Evolutionary conservation across 2,329 filamentous ascomycete species (phyloP), one percentile per base, ranked within the genome.

Genomic region (Monosporascus sp.): DNA sequence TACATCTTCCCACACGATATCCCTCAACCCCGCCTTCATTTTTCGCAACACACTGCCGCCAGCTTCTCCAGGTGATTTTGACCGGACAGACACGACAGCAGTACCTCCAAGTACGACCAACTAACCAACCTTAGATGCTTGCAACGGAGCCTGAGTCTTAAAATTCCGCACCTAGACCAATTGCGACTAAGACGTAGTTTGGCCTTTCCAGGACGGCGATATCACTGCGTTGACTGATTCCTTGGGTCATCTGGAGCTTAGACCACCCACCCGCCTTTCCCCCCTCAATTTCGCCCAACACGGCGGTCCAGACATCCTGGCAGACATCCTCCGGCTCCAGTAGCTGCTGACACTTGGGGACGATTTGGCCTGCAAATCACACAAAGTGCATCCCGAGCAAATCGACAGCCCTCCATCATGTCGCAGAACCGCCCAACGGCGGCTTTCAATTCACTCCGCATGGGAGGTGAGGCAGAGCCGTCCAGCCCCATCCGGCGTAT

Each of bases 371-470:
- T 51, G 49, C 61, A 45, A 57, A 51, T 52, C 55, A 53, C 51
- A 15, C 51, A n/a, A n/a, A 57, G 59, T 65, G 61, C 59, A 56
- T 61, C 52, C 54, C n/a, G 24, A 46, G 24, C 58, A 60, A 49
- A 54, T 51, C 58, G 60, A 62, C 59, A 52, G 55, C 54, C 57
- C 56, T 54, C 56, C 63, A 62, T 51, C 53, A 68, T 68, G 65
- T 66, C 65, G 63, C 64, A 67, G 60, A 67, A 65, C 57, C 65
- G 65, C 63, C 92, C 80, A 49, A 89, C 92, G 73, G 88, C 90
- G 81, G 87, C 90, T 70, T 96, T 97, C 77, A 83, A 80, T 69
- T 82, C 76, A 67, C 72, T 97, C 79, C 89, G 93, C 78, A 97
- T 97, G 91, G 94, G 93, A 84, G 94, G 93, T 97, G 81, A 86